A percentile compares a stretch with the other conserved stretches of the same genome.
These are phyloP conservation scores for Fraxinus sp. DNA, from an alignment of 305 asterid genomes.

Conservation along the genomic window DNA sequence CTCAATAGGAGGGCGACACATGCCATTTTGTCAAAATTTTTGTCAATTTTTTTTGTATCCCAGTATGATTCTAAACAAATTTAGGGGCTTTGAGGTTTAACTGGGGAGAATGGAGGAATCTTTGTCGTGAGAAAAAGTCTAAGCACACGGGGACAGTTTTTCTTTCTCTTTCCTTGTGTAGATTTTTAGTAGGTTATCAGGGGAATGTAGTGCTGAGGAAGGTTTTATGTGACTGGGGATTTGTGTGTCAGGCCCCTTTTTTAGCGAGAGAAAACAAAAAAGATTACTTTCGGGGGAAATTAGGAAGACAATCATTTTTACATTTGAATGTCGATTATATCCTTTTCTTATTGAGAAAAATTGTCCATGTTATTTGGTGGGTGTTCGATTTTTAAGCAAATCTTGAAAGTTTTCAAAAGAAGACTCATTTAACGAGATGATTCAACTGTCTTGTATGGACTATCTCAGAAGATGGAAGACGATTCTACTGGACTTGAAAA, in stretches of 20 bases:
- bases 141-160: slow-evolving; percentile 6
- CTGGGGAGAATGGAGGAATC: slow-evolving; percentile 16
- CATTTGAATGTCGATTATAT: not conserved
- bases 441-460: not conserved
- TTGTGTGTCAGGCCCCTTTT: not conserved
- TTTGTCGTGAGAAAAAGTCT: not conserved
- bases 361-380: not conserved
- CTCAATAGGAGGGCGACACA: too few relatives aligned
- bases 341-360: not conserved
- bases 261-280: not conserved
- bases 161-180: not conserved
- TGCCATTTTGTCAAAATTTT: too few relatives aligned
- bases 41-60: too few relatives aligned
- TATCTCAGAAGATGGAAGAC: not conserved
- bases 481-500: not conserved
- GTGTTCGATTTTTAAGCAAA: not conserved
- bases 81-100: not conserved
- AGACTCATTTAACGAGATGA: not conserved
- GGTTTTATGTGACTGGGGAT: not conserved
- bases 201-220: slow-evolving; percentile 26
- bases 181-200: not conserved
- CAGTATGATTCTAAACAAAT: not conserved
- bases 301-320: not conserved
- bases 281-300: too few relatives aligned
- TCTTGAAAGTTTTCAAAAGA: not conserved